Evolutionary conservation across 108 stramenopile genomes (phyloP), one percentile per base, ranked within the genome.

Genomic region (Schizochytrium sp.): DNA sequence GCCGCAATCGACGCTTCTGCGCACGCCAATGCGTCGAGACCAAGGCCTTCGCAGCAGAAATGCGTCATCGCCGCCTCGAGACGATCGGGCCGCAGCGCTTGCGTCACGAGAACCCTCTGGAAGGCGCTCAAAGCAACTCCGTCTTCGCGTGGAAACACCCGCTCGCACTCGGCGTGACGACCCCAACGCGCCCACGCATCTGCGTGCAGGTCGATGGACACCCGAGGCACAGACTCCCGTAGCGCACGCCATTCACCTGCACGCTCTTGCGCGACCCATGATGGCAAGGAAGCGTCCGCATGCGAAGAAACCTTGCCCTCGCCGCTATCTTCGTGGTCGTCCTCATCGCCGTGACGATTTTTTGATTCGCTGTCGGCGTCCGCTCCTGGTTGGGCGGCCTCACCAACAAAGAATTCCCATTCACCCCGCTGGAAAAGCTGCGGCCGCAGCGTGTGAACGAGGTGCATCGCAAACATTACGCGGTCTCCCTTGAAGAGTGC

Each of bases 351-450:
- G 34, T 34, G 34, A 34, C 34, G 34, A 34, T 34, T 34, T 2
- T 34, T 34, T 34, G 34, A 34, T 34, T 34, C 34, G 34, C 34
- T 34, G 34, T 34, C 34, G 2, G 34, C 34, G 34, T 34, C 34
- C 34, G 34, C 34, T 34, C 34, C 34, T 34, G 34, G 34, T 34
- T 34, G 34, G 34, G 34, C 34, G 44, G 87, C 91, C 53, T 88
- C 51, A 19, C 94, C 94, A 4, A 90, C 91, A 72, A 95, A 94
- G 23, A 93, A 28, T 57, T 93, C 94, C 94, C 94, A 95, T 72
- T 94, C 94, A 29, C 92, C 89, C 58, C 90, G 58, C 28, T 21
- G 88, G 47, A 94, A 95, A 0, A 88, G 87, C 19, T 94, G 72
- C 25, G 58, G 51, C 57, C 91, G 90, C 90, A 93, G 91, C 48